These are phyloP conservation scores for Neurospora sp. DNA, from an alignment of 495 filamentous ascomycete species.

Conservation along the genomic window DNA sequence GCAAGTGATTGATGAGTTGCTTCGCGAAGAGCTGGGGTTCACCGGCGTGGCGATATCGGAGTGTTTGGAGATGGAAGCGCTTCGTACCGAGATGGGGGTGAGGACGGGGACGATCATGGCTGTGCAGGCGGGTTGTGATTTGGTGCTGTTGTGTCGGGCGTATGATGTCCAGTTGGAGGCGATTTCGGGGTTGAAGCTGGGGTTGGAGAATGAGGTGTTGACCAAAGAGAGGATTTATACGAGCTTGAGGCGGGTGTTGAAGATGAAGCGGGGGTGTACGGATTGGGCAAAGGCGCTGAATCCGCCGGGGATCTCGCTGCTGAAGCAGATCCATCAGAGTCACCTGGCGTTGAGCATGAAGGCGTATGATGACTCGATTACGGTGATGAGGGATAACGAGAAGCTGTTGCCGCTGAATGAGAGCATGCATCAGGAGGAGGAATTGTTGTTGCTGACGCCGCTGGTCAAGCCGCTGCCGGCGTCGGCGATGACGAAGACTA, in stretches of 20 bases:
- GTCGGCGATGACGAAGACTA: slow-evolving; percentile 54
- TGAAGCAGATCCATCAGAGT: slow-evolving; percentile 68
- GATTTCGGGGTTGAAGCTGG: slow-evolving; percentile 71
- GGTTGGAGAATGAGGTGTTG: slow-evolving; percentile 77
- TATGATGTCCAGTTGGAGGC: slow-evolving; percentile 82
- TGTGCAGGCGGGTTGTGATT: slow-evolving; percentile 82
- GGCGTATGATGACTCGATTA: slow-evolving; percentile 79
- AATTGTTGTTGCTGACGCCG: slow-evolving; percentile 72
- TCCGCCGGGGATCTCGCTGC: slow-evolving; percentile 57
- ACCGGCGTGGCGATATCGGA: slow-evolving; percentile 87
- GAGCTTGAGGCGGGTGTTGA: slow-evolving; percentile 62
- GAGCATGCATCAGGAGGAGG: slow-evolving; percentile 68
- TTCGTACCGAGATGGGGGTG: slow-evolving; percentile 86
- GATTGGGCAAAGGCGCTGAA: slow-evolving; percentile 77
- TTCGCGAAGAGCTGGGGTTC: slow-evolving; percentile 75
- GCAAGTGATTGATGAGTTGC: slow-evolving; percentile 76
- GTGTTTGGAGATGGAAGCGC: slow-evolving; percentile 89
- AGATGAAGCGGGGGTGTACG: slow-evolving; percentile 66
- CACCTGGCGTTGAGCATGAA: slow-evolving; percentile 69
- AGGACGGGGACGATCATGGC: slow-evolving; percentile 89
- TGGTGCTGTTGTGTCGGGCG: slow-evolving; percentile 74
- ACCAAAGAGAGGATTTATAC: slow-evolving; percentile 62
- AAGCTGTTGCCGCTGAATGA: slow-evolving; percentile 67
- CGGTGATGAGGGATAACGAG: slow-evolving; percentile 74
- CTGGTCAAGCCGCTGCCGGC: slow-evolving; percentile 79